Conservation (phyloP, 139 green algal species). For the Tetradesmus obliquus region DNA sequence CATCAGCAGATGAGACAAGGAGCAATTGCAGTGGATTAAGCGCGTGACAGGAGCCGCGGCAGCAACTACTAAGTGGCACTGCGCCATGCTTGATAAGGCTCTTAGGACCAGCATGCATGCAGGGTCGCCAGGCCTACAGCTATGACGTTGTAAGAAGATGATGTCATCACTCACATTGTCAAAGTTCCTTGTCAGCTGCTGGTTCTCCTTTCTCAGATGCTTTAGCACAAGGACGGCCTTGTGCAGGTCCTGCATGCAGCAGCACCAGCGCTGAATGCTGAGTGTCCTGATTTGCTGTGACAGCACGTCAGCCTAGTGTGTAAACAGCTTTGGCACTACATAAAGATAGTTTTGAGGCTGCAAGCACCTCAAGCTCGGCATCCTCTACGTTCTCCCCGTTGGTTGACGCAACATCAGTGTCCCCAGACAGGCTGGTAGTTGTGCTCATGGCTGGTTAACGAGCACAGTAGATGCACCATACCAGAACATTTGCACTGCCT, state of each 20-base stretch:
- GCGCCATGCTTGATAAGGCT: too few species aligned
- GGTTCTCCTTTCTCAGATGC: slow-evolving; percentile 56
- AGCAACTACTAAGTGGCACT: not conserved
- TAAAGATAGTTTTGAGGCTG: not conserved
- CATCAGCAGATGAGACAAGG: not conserved
- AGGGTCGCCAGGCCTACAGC: too few species aligned
- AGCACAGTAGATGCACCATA: not conserved
- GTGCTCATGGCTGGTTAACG: slow-evolving; percentile 23
- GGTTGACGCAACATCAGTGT: not conserved
- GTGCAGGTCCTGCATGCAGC: slow-evolving; percentile 23
- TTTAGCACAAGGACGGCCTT: slow-evolving; percentile 22
- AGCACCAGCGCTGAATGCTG: not conserved
- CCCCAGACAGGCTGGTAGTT: not conserved
- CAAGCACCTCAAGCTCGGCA: not conserved
- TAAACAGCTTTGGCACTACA: too few species aligned
- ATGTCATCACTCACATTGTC: slow-evolving; percentile 54
- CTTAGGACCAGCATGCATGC: too few species aligned
- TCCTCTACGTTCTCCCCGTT: not conserved
- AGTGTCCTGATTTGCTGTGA: not conserved
- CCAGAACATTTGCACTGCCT: not conserved
- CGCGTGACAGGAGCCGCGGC: not conserved
- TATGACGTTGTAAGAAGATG: not conserved
- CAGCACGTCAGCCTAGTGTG: too few species aligned
- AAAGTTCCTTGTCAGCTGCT: slow-evolving; percentile 71
- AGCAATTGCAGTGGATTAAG: not conserved